phyloP scores from a whole-genome alignment of 495 filamentous ascomycete species.

The Margaritispora aquatica region DNA sequence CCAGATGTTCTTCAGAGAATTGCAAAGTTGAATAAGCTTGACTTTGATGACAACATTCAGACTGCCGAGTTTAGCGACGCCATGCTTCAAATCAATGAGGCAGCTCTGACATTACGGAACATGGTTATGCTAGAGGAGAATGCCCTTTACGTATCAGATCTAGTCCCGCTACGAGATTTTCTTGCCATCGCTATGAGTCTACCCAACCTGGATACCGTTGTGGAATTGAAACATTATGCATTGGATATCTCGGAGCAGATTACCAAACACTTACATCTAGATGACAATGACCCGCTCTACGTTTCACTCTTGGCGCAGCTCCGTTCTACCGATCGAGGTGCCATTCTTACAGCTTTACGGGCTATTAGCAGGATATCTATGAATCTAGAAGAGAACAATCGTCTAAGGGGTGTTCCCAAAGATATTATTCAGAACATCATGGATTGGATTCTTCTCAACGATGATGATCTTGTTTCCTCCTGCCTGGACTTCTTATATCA shows the following conservation, averaged over 20 bases:
- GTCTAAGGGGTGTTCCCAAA: constrained; percentile 64
- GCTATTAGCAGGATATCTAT: constrained; percentile 85
- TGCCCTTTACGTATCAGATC: constrained; percentile 68
- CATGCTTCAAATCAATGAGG: constrained; percentile 74
- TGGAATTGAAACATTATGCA: constrained; percentile 86
- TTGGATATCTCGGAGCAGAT: constrained; percentile 92
- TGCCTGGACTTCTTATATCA: constrained; percentile 94
- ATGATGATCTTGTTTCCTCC: constrained; percentile 81
- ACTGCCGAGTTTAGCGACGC: constrained; percentile 63
- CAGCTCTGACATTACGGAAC: constrained; percentile 82
- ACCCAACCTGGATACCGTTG: constrained; percentile 63
- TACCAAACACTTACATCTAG: constrained; percentile 68
- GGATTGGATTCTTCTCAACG: constrained; percentile 78
- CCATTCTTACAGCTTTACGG: constrained; percentile 76
- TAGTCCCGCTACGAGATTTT: constrained; percentile 68
- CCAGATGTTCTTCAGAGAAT: constrained; percentile 66
- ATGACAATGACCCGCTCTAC: constrained; percentile 69
- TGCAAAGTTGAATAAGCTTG: constrained; percentile 42
- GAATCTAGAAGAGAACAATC: constrained; percentile 70
- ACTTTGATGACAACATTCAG: constrained; percentile 66
- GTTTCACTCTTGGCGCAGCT: constrained; percentile 65
- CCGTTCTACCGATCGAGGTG: constrained; percentile 70
- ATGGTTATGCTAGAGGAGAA: constrained; percentile 90
- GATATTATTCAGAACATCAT: constrained; percentile 60
- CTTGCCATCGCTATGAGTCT: constrained; percentile 75